Percentiles rank a stretch among this genome's conserved stretches.
Conservation (phyloP, 352 stramenopile species). For the Pilasporangium apinafurcum region DNA sequence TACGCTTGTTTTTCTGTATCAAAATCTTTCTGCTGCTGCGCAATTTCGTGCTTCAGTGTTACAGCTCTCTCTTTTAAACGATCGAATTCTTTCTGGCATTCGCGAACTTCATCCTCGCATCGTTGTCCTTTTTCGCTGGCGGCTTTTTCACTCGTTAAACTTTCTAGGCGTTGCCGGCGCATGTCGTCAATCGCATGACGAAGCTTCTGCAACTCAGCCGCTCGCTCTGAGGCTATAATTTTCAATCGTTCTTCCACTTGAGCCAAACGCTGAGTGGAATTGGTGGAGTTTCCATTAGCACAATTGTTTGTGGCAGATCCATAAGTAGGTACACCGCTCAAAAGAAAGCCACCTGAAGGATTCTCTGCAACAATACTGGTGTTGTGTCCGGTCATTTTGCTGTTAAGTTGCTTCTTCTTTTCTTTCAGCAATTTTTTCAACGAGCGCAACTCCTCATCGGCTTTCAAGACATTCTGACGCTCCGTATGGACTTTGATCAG, state of each 20-base stretch:
- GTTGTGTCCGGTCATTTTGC: conserved; percentile 17
- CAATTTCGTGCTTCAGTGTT: conserved; percentile 30
- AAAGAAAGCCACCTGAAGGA: background rate
- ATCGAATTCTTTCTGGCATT: conserved; percentile 28
- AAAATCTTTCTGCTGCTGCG: conserved; percentile 29
- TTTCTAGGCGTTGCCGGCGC: conserved; percentile 31
- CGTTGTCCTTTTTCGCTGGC: conserved; percentile 31
- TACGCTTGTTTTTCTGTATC: conserved; percentile 41
- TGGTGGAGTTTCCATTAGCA: background rate
- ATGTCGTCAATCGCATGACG: conserved; percentile 36
- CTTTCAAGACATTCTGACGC: conserved; percentile 77
- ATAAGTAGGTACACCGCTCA: background rate
- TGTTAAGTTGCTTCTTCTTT: conserved; percentile 72
- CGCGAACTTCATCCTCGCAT: conserved; percentile 27
- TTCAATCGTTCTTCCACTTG: conserved; percentile 78
- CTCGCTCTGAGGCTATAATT: conserved; percentile 25
- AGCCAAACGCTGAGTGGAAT: conserved; percentile 33
- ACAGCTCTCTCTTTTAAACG: conserved; percentile 27
- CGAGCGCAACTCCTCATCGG: conserved; percentile 84
- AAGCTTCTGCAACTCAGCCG: conserved; percentile 49
- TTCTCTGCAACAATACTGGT: background rate
- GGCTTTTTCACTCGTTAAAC: conserved; percentile 25
- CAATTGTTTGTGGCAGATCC: background rate
- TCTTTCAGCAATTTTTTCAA: conserved; percentile 82
- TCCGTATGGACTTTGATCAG: conserved; percentile 79